These are phyloP conservation scores for Boletus rubroflammeus DNA, from an alignment of 768 basidiomycete species.

Conservation along the genomic window DNA sequence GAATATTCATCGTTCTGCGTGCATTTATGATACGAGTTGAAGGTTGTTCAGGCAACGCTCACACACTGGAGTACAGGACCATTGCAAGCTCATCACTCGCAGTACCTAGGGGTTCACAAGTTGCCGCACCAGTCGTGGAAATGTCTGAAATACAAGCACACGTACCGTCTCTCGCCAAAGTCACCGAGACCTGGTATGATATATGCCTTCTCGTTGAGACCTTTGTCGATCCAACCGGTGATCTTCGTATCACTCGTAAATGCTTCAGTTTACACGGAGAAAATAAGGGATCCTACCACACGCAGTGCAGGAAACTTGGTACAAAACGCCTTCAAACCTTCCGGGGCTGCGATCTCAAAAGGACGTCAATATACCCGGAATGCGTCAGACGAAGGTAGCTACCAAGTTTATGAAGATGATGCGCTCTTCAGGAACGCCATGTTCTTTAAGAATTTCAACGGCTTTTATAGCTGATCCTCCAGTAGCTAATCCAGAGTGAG, in stretches of 20 bases:
- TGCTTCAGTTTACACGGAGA: not conserved
- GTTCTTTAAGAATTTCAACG: slow-evolving; percentile 87
- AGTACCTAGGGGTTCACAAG: slow-evolving; percentile 16
- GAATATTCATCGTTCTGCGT: not conserved
- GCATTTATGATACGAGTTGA: not conserved
- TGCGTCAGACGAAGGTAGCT: not conserved
- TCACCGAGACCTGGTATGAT: slow-evolving; percentile 97
- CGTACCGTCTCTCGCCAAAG: slow-evolving; percentile 86
- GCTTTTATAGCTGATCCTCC: slow-evolving; percentile 98
- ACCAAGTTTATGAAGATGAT: slow-evolving; percentile 95
- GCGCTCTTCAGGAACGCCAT: slow-evolving; percentile 90
- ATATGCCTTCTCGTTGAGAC: slow-evolving; percentile 86
- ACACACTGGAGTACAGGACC: not conserved
- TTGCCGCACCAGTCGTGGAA: not conserved
- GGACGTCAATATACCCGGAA: not conserved
- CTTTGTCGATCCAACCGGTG: slow-evolving; percentile 94
- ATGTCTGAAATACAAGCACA: not conserved
- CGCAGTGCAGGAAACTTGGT: slow-evolving; percentile 68
- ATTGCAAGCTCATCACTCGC: slow-evolving; percentile 11
- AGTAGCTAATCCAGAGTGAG: slow-evolving; percentile 52
- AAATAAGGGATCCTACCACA: slow-evolving; percentile 51
- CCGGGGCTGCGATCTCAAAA: slow-evolving; percentile 78
- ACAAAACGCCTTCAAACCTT: slow-evolving; percentile 83
- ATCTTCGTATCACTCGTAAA: slow-evolving; percentile 47
- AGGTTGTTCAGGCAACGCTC: not conserved